Evolutionary conservation across 2,329 filamentous ascomycete species (phyloP), one percentile per base, ranked within the genome.

Genomic region (Trichoderma arundinaceum): DNA sequence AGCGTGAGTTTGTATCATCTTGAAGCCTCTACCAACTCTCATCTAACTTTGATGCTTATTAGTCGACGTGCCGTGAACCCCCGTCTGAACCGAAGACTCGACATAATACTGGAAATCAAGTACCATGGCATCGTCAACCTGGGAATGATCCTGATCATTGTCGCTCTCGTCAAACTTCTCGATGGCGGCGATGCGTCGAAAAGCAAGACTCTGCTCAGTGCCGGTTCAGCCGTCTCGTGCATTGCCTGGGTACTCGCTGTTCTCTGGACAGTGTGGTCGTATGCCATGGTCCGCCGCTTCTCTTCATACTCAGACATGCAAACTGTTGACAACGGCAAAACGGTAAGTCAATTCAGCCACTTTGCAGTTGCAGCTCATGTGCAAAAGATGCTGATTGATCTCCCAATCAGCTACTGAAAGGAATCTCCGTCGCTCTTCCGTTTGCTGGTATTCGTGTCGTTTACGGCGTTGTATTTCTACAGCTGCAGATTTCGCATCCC

Each of bases 11-110:
- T 35, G 3, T 1, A 44, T 10, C 2, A 28, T 28, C 22, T 28
- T 28, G 22, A 28, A 3, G 22, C 22, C 4, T 2, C 22, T 28
- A 28, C 22, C 22, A 28, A 28, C 22, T 4, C 8, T 7, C 1
- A 4, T 17, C 5, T 7, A 7, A 19, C 10, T 10, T 15, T n/a
- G 3, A 9, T 2, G 4, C 4, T 3, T 2, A 5, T 6, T 13
- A 61, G 58, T 6, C 58, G 58, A 19, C 58, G 58, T 10, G 58
- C 58, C 15, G 58, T 62, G 4, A 62, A 62, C 32, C 58, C 58
- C 8, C 58, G 58, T 1, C 44, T 62, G 0, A 33, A 53, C n/a
- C 38, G 58, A 62, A 43, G 17, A 52, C 58, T 51, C 2, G 58
- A 62, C 38, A 52, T 62, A 2, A 33, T 52, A 19, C 38, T 62